phyloP scores from a whole-genome alignment of 1,284 basidiomycete species.

The Leccinum proximum region DNA sequence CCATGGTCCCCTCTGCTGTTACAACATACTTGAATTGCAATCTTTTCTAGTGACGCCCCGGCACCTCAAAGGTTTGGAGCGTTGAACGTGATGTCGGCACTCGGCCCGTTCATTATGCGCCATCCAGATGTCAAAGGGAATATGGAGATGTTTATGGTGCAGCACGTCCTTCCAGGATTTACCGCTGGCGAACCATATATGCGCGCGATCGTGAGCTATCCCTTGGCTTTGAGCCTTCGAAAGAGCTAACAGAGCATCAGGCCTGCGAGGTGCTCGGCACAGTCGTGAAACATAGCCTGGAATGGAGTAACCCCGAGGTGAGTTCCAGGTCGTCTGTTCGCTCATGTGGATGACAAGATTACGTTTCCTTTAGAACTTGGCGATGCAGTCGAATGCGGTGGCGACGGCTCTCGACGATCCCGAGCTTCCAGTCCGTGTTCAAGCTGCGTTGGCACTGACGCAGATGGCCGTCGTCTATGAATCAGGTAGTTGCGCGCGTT shows the following conservation, averaged over 20 bases:
- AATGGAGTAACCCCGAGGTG: conserved; percentile 67
- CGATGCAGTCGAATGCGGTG: conserved; percentile 59
- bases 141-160: conserved; percentile 75
- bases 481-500: conserved; percentile 42
- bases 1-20: neutral
- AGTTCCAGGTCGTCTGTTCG: conserved; percentile 10
- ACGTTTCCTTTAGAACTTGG: conserved; percentile 47
- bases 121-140: conserved; percentile 74
- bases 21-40: neutral
- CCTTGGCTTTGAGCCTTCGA: neutral
- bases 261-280: conserved; percentile 79
- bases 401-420: conserved; percentile 65
- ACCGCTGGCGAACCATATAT: conserved; percentile 63
- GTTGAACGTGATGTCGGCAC: conserved; percentile 74
- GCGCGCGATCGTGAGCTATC: conserved; percentile 60
- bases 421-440: conserved; percentile 83
- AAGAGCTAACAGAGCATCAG: conserved; percentile 34
- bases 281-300: conserved; percentile 62
- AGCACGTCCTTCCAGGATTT: conserved; percentile 74
- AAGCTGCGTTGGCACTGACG: conserved; percentile 79
- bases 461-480: conserved; percentile 71
- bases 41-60: conserved; percentile 41
- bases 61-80: conserved; percentile 77
- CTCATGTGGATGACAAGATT: conserved; percentile 1
- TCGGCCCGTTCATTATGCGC: conserved; percentile 75